These are phyloP conservation scores for Macrolepiota dolichaula DNA, from an alignment of 768 basidiomycete species.

Conservation along the genomic window DNA sequence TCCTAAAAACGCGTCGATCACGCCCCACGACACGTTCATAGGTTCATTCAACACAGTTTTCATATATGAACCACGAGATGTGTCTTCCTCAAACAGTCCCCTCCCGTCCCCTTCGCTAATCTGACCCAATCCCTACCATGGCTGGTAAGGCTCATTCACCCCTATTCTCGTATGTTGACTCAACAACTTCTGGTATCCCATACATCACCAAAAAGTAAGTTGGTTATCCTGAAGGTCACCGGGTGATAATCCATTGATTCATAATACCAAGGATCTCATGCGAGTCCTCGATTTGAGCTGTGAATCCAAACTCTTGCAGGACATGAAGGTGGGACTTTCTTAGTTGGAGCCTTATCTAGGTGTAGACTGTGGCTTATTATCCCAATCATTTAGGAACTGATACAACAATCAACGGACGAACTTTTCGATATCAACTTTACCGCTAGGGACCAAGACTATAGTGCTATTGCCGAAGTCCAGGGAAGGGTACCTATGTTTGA, in stretches of 20 bases:
- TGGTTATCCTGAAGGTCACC: too few relatives aligned
- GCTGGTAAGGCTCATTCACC: too few relatives aligned
- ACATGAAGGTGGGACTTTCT: neutral
- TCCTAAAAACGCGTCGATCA: slow-evolving; percentile 15
- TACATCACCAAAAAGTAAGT: too few relatives aligned
- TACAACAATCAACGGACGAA: neutral
- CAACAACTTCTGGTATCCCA: too few relatives aligned
- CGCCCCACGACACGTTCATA: neutral
- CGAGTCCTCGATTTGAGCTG: neutral
- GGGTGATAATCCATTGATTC: too few relatives aligned
- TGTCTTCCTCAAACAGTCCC: too few relatives aligned
- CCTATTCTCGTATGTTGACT: too few relatives aligned
- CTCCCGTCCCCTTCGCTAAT: too few relatives aligned
- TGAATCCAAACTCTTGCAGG: neutral
- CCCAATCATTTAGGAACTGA: neutral
- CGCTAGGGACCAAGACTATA: neutral
- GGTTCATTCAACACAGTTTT: neutral
- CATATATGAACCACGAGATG: neutral
- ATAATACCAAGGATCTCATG: neutral
- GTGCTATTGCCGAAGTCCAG: neutral
- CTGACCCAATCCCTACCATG: too few relatives aligned
- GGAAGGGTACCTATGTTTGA: neutral
- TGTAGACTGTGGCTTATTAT: neutral
- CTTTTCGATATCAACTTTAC: neutral
- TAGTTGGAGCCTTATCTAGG: neutral